Base-by-base conservation (phyloP, 2,329 filamentous ascomycete species). In the Alternaria incomplexa region DNA sequence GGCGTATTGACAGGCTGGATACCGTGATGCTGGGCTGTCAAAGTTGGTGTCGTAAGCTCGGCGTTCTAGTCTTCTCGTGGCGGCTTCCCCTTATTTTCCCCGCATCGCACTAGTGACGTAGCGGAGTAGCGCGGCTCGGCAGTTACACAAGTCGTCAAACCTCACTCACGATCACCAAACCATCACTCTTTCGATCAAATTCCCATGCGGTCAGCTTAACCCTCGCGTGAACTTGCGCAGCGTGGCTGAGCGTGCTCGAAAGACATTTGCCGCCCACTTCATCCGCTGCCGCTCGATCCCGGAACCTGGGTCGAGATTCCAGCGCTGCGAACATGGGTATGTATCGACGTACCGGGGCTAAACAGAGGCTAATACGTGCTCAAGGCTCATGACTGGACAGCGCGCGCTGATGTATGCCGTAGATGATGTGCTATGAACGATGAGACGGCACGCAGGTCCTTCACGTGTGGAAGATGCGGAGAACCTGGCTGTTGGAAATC, bases 31-130 rank as follows among this genome's bases (percentile, higher is more conserved):
- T 17, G 20, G 13, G 3, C 48, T 3, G 48, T 11, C 20, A 5
- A 12, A 6, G 13, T 2, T 36, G 20, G 48, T 40, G 48, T 52
- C 30, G 28, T 52, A 40, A 40, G 20, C 48, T 52, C 48, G 13
- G 23, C 20, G 30, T 36, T 52, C 48, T 52, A 28, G 48, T 52
- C 30, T 15, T 25, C 23, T 36, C n/a, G 28, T 52, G 48, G 48
- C 30, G 48, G 6, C 48, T 40, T 40, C 30, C 48, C 48, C 48
- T 36, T 30, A 22, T 36, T 58, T 65, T 55, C 63, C 63, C 65
- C 65, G 63, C 63, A 62, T 63, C 26, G 43, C 54, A 51, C 60
- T 63, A 65, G 8, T 15, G n/a, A 23, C 28, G 13, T 56, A 56
- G 57, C 46, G 5, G 10, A 12, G 3, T 64, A 60, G 64, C 58